Conservation (phyloP, 768 basidiomycete species). For the Xerocomellus intermedius region DNA sequence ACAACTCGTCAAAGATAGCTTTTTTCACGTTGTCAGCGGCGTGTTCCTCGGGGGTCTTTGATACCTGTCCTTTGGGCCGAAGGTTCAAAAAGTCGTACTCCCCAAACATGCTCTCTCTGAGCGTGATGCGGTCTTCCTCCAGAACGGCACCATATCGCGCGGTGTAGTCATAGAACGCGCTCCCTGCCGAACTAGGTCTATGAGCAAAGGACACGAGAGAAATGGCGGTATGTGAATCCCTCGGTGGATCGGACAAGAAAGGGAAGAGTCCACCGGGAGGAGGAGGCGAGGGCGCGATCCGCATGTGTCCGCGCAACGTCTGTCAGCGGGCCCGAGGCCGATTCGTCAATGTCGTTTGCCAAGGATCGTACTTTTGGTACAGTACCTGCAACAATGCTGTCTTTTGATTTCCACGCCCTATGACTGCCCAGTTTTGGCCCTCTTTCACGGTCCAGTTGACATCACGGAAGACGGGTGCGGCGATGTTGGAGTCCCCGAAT, state of each 20-base stretch:
- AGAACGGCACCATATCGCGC: conserved; percentile 88
- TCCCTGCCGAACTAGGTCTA: conserved; percentile 51
- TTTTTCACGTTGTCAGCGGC: conserved; percentile 28
- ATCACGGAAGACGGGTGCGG: conserved; percentile 48
- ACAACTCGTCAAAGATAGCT: conserved; percentile 51
- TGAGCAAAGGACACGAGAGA: conserved; percentile 68
- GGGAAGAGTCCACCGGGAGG: conserved; percentile 78
- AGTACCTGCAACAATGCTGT: conserved; percentile 61
- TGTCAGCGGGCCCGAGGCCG: conserved; percentile 16
- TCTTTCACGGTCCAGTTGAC: conserved; percentile 60
- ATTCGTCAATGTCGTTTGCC: neutral
- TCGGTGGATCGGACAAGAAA: conserved; percentile 45
- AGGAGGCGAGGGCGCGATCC: conserved; percentile 60
- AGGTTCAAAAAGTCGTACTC: conserved; percentile 41
- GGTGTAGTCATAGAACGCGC: conserved; percentile 89
- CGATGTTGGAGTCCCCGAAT: conserved; percentile 53
- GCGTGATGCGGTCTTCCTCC: conserved; percentile 79
- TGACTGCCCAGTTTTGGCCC: conserved; percentile 72
- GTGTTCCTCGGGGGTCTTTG: conserved; percentile 25
- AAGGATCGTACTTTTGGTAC: neutral
- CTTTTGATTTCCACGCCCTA: conserved; percentile 66
- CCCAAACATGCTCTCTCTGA: conserved; percentile 68
- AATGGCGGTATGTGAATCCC: conserved; percentile 51
- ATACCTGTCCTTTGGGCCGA: conserved; percentile 20
- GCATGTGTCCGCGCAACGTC: conserved; percentile 70